Conservation (phyloP, 2,329 filamentous ascomycete genomes). For the Epichloe uncinata region DNA sequence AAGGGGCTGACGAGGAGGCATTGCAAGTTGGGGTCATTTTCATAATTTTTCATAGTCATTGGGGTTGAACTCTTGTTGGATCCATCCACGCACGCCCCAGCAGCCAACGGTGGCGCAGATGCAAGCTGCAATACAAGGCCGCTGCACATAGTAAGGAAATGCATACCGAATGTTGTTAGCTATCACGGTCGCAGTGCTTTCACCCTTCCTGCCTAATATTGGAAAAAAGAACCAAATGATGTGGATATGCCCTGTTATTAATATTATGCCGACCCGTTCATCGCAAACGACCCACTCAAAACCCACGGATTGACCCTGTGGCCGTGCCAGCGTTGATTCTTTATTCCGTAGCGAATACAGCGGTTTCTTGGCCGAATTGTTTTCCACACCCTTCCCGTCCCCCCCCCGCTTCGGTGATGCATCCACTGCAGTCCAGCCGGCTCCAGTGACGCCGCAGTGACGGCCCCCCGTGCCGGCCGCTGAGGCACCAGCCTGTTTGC, state of each 20-base stretch:
- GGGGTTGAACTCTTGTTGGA: too few species aligned
- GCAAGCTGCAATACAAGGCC: not conserved
- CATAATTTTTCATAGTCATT: too few species aligned
- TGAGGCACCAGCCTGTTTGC: not conserved
- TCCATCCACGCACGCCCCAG: not conserved
- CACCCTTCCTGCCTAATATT: not conserved
- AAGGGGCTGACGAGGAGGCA: not conserved
- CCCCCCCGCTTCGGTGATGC: not conserved
- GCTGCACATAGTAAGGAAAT: not conserved
- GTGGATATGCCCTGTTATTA: too few species aligned
- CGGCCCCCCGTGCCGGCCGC: not conserved
- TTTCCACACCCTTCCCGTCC: too few species aligned
- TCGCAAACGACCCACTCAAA: conserved; percentile 9
- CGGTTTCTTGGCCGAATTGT: too few species aligned
- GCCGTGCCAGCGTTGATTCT: conserved; percentile 4
- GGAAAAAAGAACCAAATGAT: too few species aligned
- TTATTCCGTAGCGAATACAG: too few species aligned
- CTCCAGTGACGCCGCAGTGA: conserved; percentile 3
- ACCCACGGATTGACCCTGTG: conserved; percentile 18
- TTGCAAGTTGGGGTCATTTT: too few species aligned
- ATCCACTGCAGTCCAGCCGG: not conserved
- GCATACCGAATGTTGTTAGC: not conserved
- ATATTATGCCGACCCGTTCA: too few species aligned
- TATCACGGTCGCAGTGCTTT: not conserved
- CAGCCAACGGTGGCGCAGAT: not conserved